phyloP scores from a whole-genome alignment of 1,139 yeast genomes.

The Torulaspora pretoriensis region DNA sequence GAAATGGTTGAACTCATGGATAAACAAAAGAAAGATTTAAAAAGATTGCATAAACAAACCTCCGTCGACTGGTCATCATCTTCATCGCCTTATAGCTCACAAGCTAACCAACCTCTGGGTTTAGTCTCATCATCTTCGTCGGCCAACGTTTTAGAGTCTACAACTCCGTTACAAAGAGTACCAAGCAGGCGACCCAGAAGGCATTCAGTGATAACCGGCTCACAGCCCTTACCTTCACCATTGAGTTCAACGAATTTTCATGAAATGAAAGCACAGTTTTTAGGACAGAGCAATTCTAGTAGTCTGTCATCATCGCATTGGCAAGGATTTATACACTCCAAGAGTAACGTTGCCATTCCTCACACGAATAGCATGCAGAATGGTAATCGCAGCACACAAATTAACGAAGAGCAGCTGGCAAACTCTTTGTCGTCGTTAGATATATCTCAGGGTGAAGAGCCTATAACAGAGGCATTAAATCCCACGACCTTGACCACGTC shows the following conservation, averaged over 20 bases:
- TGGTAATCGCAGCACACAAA: slow-evolving; percentile 9
- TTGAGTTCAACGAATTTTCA: slow-evolving; percentile 45
- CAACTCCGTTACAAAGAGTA: slow-evolving; percentile 13
- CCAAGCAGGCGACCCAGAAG: slow-evolving; percentile 55
- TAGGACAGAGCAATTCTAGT: slow-evolving; percentile 20
- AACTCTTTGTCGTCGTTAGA: slow-evolving; percentile 35
- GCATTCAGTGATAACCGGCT: slow-evolving; percentile 75
- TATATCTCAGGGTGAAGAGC: slow-evolving; percentile 38
- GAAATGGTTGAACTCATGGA: slow-evolving; percentile 55
- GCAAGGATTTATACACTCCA: slow-evolving; percentile 11
- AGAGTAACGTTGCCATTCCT: slow-evolving; percentile 14
- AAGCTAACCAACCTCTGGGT: slow-evolving; percentile 2
- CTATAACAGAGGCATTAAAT: slow-evolving; percentile 1
- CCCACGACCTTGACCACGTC: slow-evolving; percentile 4
- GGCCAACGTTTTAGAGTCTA: slow-evolving; percentile 14
- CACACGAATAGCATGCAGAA: slow-evolving; percentile 5
- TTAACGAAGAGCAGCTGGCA: slow-evolving; percentile 21
- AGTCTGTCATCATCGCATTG: slow-evolving; percentile 19
- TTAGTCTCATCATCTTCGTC: slow-evolving; percentile 4
- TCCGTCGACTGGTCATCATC: slow-evolving; percentile 16
- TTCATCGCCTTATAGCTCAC: slow-evolving; percentile 11
- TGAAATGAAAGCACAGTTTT: slow-evolving; percentile 34
- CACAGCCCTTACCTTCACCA: slow-evolving; percentile 82
- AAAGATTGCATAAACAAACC: slow-evolving; percentile 38
- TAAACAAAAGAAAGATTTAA: slow-evolving; percentile 44